Evolutionary conservation across 331 rosid genomes (phyloP).

Genomic region (Acacia pycnantha): DNA sequence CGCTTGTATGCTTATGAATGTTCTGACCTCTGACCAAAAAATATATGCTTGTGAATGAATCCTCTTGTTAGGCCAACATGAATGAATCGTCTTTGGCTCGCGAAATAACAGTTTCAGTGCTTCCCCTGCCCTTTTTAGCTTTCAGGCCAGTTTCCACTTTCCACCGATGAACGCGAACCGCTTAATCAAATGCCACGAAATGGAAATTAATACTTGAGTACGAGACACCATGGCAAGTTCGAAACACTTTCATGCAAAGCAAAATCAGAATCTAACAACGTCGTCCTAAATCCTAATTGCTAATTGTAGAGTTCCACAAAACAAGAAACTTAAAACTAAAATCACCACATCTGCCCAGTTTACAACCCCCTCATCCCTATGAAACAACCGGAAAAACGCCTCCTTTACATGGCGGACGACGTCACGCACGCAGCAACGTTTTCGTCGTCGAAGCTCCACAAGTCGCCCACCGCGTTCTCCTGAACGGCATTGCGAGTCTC

Average conservation of each 20-base stretch:
- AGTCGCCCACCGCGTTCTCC: conserved; percentile 57
- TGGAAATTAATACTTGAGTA: background rate
- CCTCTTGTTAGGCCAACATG: too few relatives aligned
- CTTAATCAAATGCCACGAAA: background rate
- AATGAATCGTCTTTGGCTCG: too few relatives aligned
- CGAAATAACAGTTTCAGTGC: too few relatives aligned
- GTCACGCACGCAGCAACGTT: background rate
- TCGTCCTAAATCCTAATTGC: background rate
- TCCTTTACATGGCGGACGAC: background rate
- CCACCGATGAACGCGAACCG: background rate
- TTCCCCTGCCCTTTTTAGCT: too few relatives aligned
- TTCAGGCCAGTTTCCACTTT: too few relatives aligned
- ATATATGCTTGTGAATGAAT: too few relatives aligned
- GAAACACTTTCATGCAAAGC: background rate
- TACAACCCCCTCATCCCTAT: conserved; percentile 7
- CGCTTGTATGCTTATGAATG: too few relatives aligned
- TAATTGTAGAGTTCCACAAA: background rate
- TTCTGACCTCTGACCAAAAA: too few relatives aligned
- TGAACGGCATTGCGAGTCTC: conserved; percentile 36
- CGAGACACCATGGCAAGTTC: background rate
- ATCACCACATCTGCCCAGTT: conserved; percentile 22
- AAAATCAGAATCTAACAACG: background rate
- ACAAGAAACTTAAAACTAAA: background rate
- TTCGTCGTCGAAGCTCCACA: conserved; percentile 72
- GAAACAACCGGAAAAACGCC: background rate